Evolutionary conservation across 164 flowering plant genomes (phyloP), one percentile per base, ranked within the genome.

Genomic region (Cinnamomum micranthum): DNA sequence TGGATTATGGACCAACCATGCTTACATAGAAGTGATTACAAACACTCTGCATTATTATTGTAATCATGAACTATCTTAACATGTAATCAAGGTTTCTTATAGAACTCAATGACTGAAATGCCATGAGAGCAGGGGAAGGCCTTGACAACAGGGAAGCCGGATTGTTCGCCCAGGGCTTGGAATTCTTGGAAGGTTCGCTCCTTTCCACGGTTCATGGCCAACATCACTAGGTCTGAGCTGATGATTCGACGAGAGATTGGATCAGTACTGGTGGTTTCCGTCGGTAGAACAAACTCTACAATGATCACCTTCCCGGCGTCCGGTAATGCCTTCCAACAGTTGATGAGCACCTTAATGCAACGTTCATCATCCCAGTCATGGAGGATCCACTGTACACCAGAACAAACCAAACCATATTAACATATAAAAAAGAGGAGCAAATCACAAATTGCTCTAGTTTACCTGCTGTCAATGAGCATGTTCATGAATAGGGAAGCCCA

Each of bases 251-350:
- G 68, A 4, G 78, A 22, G 24, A 52, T 24, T 27, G 62, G 10
- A 47, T 52, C 63, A 1, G 31, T 22, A n/a, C n/a, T n/a, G 6
- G 67, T 69, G 0, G 50, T 20, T 19, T 25, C 35, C 15, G 15
- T 51, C 13, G 79, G 74, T 20, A 50, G 11, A 23, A 76, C 11
- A n/a, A 17, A 24, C 59, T 73, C 80, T 0, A 67, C 70, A 7
- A 75, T 41, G 69, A 85, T 80, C 79, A 81, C 68, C 50, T 77
- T 77, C 77, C 82, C 67, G 19, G 68, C 23, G 50, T 59, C 78
- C 19, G 83, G 78, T 5, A 85, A 77, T 0, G 77, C 85, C 50
- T 81, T 77, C 24, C 73, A 80, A 20, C 77, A 78, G 71, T 81
- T 79, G 51, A 76, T 66, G 41, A 81, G 41, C 24, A 81, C 19